Base-by-base conservation (phyloP, 2,329 filamentous ascomycete genomes). In the Davidsoniella australis region DNA sequence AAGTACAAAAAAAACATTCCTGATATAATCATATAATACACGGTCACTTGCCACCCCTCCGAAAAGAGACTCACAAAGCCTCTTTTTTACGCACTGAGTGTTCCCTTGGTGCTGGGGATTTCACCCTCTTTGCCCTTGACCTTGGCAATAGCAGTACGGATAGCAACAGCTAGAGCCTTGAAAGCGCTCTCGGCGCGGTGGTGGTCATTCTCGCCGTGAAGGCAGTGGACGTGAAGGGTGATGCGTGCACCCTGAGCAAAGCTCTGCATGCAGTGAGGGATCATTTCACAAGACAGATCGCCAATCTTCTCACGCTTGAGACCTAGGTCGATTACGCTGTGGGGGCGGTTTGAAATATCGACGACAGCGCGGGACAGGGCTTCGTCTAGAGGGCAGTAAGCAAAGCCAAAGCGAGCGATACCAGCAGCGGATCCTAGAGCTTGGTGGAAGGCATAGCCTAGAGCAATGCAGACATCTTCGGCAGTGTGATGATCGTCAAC, bases 401-500 rank as follows among this genome's bases (percentile, higher is more conserved):
- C 91, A 58, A 78, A 83, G 29, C 89, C 91, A 67, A 95, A 98
- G 44, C 91, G 81, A 51, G 85, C 83, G 45, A 96, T 78, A 16
- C 89, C 91, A 24, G 80, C 73, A 7, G 83, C 82, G 8, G 76
- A 76, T 55, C 83, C 81, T 40, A 98, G 76, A 14, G 88, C 85
- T 45, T 72, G 65, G 59, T 83, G 82, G 68, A 96, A 95, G 51
- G 87, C 86, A 57, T 73, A 71, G 45, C 91, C 91, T 18, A 98
- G 78, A 12, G 89, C 86, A 56, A 98, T 82, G 67, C 85, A 95
- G 53, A 85, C 82, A 63, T 98, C 91, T 71, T 98, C 91, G 55
- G 88, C 83, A 7, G 89, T 95, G 75, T 98, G 91, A 69, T 98
- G 91, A 72, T 96, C 91, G 68, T 98, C 91, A 64, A 98, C 87